Percentiles rank a stretch among this genome's conserved stretches.
phyloP scores from a whole-genome alignment of 768 basidiomycete species.

The Tylopilus subfusipes region DNA sequence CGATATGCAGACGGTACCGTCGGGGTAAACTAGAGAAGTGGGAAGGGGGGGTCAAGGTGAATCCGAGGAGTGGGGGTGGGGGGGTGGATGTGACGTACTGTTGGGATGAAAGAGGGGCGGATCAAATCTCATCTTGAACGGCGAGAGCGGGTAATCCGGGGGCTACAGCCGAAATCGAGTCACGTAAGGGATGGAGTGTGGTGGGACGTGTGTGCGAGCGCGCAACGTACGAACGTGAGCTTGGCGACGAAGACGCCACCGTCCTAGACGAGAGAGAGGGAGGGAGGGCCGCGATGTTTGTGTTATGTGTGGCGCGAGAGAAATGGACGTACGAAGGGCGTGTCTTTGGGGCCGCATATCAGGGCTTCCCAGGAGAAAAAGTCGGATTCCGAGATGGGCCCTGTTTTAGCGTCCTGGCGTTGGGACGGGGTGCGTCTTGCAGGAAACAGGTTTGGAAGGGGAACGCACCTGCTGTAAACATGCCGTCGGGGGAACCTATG shows the following conservation, averaged over 20 bases:
- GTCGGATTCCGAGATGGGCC: conserved; percentile 87
- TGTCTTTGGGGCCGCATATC: conserved; percentile 90
- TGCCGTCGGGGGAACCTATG: conserved; percentile 78
- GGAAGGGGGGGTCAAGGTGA: too few relatives aligned
- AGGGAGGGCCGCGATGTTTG: background rate
- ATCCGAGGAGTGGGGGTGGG: background rate
- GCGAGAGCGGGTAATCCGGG: conserved; percentile 91
- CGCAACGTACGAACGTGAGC: conserved; percentile 72
- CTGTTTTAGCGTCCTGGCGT: conserved; percentile 32
- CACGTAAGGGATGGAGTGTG: background rate
- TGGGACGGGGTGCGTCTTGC: background rate
- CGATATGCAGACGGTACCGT: conserved; percentile 97
- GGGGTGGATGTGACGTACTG: conserved; percentile 54
- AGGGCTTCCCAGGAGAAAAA: conserved; percentile 97
- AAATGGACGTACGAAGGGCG: conserved; percentile 71
- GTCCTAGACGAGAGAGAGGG: conserved; percentile 52
- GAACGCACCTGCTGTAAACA: conserved; percentile 86
- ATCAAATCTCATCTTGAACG: conserved; percentile 99
- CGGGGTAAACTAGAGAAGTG: conserved; percentile 72
- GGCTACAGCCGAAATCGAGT: conserved; percentile 52
- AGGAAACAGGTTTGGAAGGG: background rate
- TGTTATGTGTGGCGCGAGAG: background rate
- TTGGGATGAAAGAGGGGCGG: conserved; percentile 98
- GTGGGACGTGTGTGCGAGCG: background rate
- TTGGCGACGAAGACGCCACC: conserved; percentile 93